Evolutionary conservation across 2,329 filamentous ascomycete species (phyloP), one percentile per base, ranked within the genome.

Genomic region (Aspergillus texensis): DNA sequence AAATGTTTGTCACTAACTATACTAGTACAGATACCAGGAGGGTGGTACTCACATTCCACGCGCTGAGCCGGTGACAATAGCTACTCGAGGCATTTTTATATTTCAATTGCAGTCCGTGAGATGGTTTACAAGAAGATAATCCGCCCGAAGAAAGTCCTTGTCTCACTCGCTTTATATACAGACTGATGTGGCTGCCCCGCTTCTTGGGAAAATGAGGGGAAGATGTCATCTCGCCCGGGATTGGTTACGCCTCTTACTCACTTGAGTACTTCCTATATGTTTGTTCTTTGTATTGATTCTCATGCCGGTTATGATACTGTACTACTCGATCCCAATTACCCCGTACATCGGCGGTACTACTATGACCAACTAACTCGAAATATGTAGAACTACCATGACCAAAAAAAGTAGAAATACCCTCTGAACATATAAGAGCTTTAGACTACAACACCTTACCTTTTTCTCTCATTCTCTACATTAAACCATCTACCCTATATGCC

Each of bases 31-130:
- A n/a, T 19, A 30, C 21, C 26, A n/a, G 9, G 14, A n/a, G 16
- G 11, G 8, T 19, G 28, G 14, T 9, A 65, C 77, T 61, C 71
- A 79, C 78, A 80, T 80, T 67, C 78, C 78, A 36, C 77, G 71
- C 28, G 72, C 72, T 30, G 78, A 79, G 16, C 78, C 78, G 10
- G 78, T 80, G 2, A 80, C 74, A 58, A 80, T 80, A 1, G 70
- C 78, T 26, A 74, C 75, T 62, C 50, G 67, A 19, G 58, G 30
- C 62, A 62, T 62, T 19, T 39, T 36, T 10, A 11, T 52, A 2
- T 48, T 26, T 28, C n/a, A 2, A 24, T 12, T 5, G 0, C n/a
- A 24, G 21, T 11, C 1, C 12, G 21, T 21, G 2, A 3, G 43
- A 16, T 3, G n/a, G 1, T 12, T 14, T 21, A 6, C 4, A 11